Evolutionary conservation across 371 early-diverging fungal genomes (phyloP).

Genomic region (Mycotypha africana): DNA sequence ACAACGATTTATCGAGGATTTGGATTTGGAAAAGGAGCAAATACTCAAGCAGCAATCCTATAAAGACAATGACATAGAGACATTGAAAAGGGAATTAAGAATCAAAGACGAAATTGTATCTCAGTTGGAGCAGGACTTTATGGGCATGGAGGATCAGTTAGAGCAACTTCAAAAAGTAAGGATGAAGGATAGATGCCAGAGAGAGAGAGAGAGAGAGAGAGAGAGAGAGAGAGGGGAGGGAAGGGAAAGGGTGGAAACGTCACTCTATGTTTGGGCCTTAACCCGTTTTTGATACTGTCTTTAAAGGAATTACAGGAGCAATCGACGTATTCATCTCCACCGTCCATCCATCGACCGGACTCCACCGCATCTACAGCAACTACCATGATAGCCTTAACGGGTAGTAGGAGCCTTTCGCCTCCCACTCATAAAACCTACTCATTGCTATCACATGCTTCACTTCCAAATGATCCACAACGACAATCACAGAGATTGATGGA

Average conservation of each 20-base stretch:
- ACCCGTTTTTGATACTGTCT: background rate
- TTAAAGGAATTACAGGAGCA: conserved; percentile 20
- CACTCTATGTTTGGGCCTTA: too few relatives aligned
- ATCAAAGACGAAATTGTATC: conserved; percentile 49
- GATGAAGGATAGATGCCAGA: background rate
- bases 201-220: too few relatives aligned
- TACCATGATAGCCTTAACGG: conserved; percentile 1
- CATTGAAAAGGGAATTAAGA: conserved; percentile 38
- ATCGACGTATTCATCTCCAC: conserved; percentile 2
- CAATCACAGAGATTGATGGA: conserved; percentile 49
- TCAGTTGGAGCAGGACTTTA: conserved; percentile 44
- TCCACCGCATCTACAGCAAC: too few relatives aligned
- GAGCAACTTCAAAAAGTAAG: conserved; percentile 40
- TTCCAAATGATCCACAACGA: conserved; percentile 30
- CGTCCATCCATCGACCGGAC: too few relatives aligned
- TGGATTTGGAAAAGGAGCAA: conserved; percentile 38
- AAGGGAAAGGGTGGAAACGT: too few relatives aligned
- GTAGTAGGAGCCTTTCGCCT: too few relatives aligned
- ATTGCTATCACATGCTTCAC: too few relatives aligned
- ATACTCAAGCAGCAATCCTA: conserved; percentile 24
- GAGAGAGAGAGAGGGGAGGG: too few relatives aligned
- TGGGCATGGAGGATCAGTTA: conserved; percentile 41
- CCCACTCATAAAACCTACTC: too few relatives aligned
- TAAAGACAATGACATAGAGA: conserved; percentile 42
- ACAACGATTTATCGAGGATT: conserved; percentile 33